Evolutionary conservation across 2,329 filamentous ascomycete genomes (phyloP).

Genomic region (Penicillium sumatraense): DNA sequence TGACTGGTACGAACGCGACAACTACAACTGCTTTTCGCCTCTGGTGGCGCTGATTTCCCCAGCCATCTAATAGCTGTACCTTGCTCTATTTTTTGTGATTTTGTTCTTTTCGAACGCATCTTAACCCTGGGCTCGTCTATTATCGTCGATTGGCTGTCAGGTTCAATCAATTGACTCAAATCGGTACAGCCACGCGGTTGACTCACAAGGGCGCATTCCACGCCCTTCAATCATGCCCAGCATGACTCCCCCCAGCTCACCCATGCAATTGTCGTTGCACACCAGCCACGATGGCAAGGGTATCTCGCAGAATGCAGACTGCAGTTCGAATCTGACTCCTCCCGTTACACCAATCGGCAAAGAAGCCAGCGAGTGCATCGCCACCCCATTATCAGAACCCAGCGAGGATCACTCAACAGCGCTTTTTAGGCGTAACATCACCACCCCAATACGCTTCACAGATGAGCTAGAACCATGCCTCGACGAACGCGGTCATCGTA

Average conservation of each 20-base stretch:
- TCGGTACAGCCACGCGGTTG: background rate
- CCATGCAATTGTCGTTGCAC: slow-evolving; percentile 34
- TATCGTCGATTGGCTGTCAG: background rate
- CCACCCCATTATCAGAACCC: background rate
- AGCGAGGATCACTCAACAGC: slow-evolving; percentile 1
- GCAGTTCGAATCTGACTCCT: slow-evolving; percentile 35
- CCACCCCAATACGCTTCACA: slow-evolving; percentile 33
- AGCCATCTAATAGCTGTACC: background rate
- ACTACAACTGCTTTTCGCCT: slow-evolving; percentile 6
- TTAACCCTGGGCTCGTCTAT: background rate
- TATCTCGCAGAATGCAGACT: slow-evolving; percentile 13
- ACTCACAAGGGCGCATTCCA: background rate
- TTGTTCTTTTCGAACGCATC: background rate
- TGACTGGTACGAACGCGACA: slow-evolving; percentile 12
- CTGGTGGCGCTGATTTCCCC: slow-evolving; percentile 18
- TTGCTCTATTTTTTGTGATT: background rate
- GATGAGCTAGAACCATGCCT: slow-evolving; percentile 39
- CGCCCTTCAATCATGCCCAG: background rate
- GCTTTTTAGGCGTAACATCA: slow-evolving; percentile 10
- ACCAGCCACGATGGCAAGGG: slow-evolving; percentile 24
- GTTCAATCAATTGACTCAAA: background rate
- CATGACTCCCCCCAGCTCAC: slow-evolving; percentile 22
- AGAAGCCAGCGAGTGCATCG: slow-evolving; percentile 12
- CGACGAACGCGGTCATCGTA: slow-evolving; percentile 31
- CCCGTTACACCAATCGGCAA: slow-evolving; percentile 40